These are phyloP conservation scores for Hypsizygus ulmarius DNA, from an alignment of 1,284 basidiomycete genomes.

Conservation along the genomic window DNA sequence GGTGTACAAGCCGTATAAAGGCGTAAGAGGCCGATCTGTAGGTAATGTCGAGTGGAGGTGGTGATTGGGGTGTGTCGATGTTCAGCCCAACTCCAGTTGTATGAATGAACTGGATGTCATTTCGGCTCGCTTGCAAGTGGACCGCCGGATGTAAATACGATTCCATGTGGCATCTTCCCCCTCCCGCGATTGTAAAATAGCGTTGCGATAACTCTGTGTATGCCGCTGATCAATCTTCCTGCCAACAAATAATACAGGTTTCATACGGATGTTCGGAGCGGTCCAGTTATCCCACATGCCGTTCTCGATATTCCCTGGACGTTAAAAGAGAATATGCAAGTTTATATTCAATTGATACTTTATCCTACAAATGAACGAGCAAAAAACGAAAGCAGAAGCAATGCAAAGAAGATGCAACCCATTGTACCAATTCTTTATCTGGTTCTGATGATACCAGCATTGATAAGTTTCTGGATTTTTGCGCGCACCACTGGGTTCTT, in stretches of 20 bases:
- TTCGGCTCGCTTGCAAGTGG: too few species aligned
- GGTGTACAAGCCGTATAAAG: conserved; percentile 85
- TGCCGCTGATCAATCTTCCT: too few species aligned
- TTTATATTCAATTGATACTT: conserved; percentile 13
- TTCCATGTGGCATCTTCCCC: not conserved
- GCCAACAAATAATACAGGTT: too few species aligned
- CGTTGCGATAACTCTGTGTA: too few species aligned
- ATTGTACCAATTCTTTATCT: conserved; percentile 40
- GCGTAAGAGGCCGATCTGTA: conserved; percentile 59
- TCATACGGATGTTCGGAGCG: not conserved
- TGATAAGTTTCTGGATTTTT: conserved; percentile 92
- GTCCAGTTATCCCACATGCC: not conserved
- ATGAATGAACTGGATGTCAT: too few species aligned
- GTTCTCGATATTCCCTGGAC: not conserved
- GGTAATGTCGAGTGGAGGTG: conserved; percentile 77
- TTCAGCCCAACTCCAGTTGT: too few species aligned
- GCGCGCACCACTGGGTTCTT: conserved; percentile 84
- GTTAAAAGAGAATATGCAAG: conserved; percentile 2
- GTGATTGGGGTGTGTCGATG: conserved; percentile 31
- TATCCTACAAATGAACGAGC: conserved; percentile 17
- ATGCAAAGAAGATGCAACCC: not conserved
- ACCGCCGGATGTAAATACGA: too few species aligned
- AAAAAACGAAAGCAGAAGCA: conserved; percentile 1
- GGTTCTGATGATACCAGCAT: conserved; percentile 88
- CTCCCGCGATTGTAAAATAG: not conserved